Conservation (phyloP, 2,329 filamentous ascomycete species). For the Teratosphaeria gauchensis region DNA sequence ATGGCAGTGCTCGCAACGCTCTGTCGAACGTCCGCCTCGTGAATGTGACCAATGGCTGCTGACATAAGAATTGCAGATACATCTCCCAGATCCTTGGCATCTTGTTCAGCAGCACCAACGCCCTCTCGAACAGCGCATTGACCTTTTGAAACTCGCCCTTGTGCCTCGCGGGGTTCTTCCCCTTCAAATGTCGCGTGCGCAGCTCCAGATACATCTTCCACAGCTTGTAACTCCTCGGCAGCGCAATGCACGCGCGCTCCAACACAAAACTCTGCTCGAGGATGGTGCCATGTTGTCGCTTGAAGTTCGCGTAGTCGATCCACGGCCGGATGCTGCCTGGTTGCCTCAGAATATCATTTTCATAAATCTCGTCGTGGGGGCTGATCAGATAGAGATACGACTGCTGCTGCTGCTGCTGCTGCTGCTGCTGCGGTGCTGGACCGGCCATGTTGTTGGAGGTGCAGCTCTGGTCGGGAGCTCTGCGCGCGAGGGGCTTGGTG, state of each 20-base stretch:
- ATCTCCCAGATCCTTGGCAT: slow-evolving; percentile 99
- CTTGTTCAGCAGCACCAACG: slow-evolving; percentile 89
- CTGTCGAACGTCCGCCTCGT: slow-evolving; percentile 86
- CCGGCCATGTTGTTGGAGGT: slow-evolving; percentile 7
- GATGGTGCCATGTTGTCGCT: slow-evolving; percentile 71
- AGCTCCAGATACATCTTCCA: slow-evolving; percentile 97
- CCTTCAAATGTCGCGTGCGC: slow-evolving; percentile 55
- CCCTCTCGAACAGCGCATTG: slow-evolving; percentile 87
- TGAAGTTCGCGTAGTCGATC: slow-evolving; percentile 89
- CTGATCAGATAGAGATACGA: slow-evolving; percentile 44
- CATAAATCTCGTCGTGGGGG: slow-evolving; percentile 88
- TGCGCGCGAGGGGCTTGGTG: background rate
- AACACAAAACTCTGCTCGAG: slow-evolving; percentile 81
- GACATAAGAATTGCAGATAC: slow-evolving; percentile 82
- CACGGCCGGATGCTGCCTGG: slow-evolving; percentile 82
- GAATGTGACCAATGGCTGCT: slow-evolving; percentile 82
- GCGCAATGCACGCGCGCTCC: slow-evolving; percentile 79
- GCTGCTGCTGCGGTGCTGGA: too few relatives aligned
- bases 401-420: slow-evolving; percentile 2
- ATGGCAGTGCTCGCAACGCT: slow-evolving; percentile 78
- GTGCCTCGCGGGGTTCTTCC: slow-evolving; percentile 73
- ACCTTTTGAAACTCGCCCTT: slow-evolving; percentile 81
- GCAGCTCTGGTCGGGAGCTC: background rate
- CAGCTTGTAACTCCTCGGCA: slow-evolving; percentile 92
- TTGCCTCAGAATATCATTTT: slow-evolving; percentile 87